Evolutionary conservation across 2,329 filamentous ascomycete species (phyloP).

Genomic region (Talaromyces sp.): DNA sequence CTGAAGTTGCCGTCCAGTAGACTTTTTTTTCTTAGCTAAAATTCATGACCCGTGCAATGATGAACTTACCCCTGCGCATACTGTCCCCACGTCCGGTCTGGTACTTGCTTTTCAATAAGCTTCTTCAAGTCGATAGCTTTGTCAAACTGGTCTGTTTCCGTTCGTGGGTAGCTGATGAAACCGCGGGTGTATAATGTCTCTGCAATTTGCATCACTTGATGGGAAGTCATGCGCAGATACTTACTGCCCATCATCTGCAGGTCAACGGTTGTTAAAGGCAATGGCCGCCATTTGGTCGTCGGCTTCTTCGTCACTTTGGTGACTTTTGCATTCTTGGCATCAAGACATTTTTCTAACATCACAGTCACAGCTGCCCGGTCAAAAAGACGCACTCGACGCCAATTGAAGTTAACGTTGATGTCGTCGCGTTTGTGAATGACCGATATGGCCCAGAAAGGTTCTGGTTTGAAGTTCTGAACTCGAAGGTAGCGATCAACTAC

Average conservation of each 20-base stretch:
- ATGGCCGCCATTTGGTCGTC: constrained; percentile 88
- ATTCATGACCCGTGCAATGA: neutral
- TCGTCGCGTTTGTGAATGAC: constrained; percentile 74
- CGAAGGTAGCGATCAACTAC: constrained; percentile 95
- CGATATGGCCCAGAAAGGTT: constrained; percentile 90
- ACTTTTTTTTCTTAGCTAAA: constrained; percentile 27
- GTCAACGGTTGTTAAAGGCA: constrained; percentile 93
- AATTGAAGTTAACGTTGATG: constrained; percentile 79
- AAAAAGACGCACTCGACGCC: constrained; percentile 80
- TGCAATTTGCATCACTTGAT: constrained; percentile 83
- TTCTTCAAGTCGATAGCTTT: constrained; percentile 78
- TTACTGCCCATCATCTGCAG: constrained; percentile 92
- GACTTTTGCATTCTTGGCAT: constrained; percentile 73
- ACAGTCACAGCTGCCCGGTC: constrained; percentile 79
- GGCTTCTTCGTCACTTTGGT: constrained; percentile 85
- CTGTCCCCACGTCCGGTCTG: constrained; percentile 71
- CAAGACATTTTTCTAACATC: constrained; percentile 80
- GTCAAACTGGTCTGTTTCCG: constrained; percentile 95
- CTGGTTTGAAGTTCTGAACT: constrained; percentile 89
- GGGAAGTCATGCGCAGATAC: constrained; percentile 85
- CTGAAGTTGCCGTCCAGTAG: constrained; percentile 75
- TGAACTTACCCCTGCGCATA: constrained; percentile 66
- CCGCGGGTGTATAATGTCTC: constrained; percentile 89
- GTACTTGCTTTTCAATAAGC: constrained; percentile 79
- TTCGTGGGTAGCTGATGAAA: constrained; percentile 96